Conservation (phyloP, 257 asterid species). For the Fraxinus excelsior region DNA sequence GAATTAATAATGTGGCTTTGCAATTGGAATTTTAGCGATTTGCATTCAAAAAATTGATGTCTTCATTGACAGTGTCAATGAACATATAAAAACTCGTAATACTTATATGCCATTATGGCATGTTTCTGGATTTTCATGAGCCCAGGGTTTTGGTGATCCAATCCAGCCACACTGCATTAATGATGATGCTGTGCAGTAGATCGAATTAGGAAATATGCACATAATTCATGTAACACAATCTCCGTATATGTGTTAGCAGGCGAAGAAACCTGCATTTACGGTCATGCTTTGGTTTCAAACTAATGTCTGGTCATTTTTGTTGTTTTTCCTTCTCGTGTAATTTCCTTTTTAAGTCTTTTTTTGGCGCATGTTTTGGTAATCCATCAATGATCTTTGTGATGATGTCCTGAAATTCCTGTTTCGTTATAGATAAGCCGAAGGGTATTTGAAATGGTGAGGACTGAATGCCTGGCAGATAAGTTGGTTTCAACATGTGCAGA, state of each 20-base stretch:
- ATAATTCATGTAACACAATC: neutral
- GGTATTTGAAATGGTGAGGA: slow-evolving; percentile 74
- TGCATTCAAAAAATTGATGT: neutral
- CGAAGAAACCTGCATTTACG: slow-evolving; percentile 2
- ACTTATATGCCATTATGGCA: neutral
- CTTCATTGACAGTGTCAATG: neutral
- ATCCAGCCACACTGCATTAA: slow-evolving; percentile 8
- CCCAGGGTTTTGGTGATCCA: neutral
- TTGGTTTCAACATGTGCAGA: slow-evolving; percentile 42
- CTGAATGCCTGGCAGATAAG: slow-evolving; percentile 46
- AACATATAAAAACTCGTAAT: neutral
- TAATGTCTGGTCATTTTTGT: neutral
- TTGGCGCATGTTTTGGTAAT: neutral
- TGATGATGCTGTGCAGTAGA: neutral
- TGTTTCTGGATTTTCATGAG: neutral
- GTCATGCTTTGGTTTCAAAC: neutral
- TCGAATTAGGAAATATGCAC: slow-evolving; percentile 1
- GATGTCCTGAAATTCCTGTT: slow-evolving; percentile 14
- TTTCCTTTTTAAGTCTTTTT: neutral
- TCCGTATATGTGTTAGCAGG: neutral
- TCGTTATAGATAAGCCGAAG: slow-evolving; percentile 75
- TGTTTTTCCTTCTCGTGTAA: neutral
- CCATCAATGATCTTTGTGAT: neutral
- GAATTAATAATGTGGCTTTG: neutral
- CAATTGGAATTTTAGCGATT: neutral